Base-by-base conservation (phyloP, 768 basidiomycete genomes). In the Russula brevipes region DNA sequence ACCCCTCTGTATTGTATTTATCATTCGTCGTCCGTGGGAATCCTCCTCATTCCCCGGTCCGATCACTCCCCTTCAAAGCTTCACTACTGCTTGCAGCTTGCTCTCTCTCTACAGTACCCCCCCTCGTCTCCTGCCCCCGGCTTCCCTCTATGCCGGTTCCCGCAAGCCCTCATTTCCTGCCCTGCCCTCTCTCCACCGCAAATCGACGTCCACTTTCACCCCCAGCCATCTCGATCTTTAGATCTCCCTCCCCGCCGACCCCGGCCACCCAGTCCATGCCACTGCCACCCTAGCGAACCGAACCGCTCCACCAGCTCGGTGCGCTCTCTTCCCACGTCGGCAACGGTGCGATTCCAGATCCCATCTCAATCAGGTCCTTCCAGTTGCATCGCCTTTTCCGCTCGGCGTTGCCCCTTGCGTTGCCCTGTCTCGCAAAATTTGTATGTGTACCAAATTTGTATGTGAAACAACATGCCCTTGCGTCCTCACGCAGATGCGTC, bases 261-360 rank as follows among this genome's bases (percentile, higher is more conserved):
- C 57, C 45, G 24, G 31, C 30, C 57, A 61, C 60, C 39, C 53
- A 8, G 17, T 42, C 47, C 54, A 47, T n/a, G n/a, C n/a, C n/a
- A n/a, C n/a, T 12, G 4, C 54, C 19, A 24, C 30, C 19, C 54
- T 17, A 10, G 5, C 54, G 42, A 57, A 57, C 36, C 47, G 38
- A 51, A 60, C 59, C 59, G 52, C 14, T 17, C 62, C 62, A 6
- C 4, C 2, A 47, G 4, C 3, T 54, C 31, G 62, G 62, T 45
- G 19, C 42, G 3, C 30, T 52, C 7, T 1, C 39, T 42, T 46
- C 36, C 53, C 45, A 54, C 59, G 16, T 41, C 17, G 53, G 60
- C 60, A 45, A 52, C 50, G 50, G 50, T 44, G n/a, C 56, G 62
- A 63, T 63, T 51, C 45, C 46, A 59, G 62, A 63, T 63, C 57